A percentile compares a stretch with the other conserved stretches of the same genome.
Conservation (phyloP, 768 basidiomycete species). For the Astraeus odoratus region DNA sequence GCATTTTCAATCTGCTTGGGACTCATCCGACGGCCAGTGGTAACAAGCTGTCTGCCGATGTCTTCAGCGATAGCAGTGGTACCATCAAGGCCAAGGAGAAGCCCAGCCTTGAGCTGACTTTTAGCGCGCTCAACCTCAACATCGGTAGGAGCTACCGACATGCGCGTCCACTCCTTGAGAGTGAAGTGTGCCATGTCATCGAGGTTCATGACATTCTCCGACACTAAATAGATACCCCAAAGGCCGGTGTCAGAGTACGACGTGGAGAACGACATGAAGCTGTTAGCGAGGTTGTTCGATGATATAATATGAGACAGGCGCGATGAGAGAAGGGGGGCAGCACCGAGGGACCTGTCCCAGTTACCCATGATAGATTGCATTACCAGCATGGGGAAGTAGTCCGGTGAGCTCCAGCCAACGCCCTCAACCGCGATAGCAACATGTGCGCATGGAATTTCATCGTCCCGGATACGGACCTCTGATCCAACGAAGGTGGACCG, state of each 20-base stretch:
- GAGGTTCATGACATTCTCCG: constrained; percentile 89
- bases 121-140: constrained; percentile 96
- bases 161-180: constrained; percentile 90
- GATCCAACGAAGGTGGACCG: constrained; percentile 86
- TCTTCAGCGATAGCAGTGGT: constrained; percentile 96
- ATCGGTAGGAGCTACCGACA: constrained; percentile 79
- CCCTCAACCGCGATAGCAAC: constrained; percentile 97
- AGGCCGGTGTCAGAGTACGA: constrained; percentile 98
- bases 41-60: constrained; percentile 96
- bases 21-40: constrained; percentile 82
- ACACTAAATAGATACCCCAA: constrained; percentile 97
- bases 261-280: constrained; percentile 98
- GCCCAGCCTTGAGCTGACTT: constrained; percentile 93
- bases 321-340: constrained; percentile 83
- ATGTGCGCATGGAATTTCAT: constrained; percentile 82
- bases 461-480: constrained; percentile 93
- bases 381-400: constrained; percentile 99
- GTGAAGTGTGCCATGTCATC: constrained; percentile 95
- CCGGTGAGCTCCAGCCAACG: constrained; percentile 94
- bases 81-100: constrained; percentile 89
- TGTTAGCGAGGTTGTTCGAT: constrained; percentile 93
- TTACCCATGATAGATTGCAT: constrained; percentile 98
- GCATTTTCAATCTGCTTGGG: constrained; percentile 92
- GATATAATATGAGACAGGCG: constrained; percentile 88
- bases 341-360: constrained; percentile 96